A percentile compares a stretch with the other conserved stretches of the same genome.
Evolutionary conservation across 2,329 filamentous ascomycete species (phyloP).

Genomic region (Colletotrichum sp.): DNA sequence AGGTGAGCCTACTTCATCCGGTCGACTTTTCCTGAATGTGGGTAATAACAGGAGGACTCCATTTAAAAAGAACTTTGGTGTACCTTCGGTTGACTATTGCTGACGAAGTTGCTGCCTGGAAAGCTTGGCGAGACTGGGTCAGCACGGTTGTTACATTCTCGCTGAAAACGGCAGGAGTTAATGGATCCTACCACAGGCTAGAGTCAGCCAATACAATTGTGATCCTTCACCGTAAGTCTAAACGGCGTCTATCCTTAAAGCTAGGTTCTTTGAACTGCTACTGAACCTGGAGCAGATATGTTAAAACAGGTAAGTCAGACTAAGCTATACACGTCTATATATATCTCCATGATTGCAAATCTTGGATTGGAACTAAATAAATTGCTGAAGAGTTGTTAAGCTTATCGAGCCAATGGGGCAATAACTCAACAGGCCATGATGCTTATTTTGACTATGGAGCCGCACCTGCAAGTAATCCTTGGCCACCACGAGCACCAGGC

Average conservation of each 20-base stretch:
- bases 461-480: background rate
- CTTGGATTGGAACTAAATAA: background rate
- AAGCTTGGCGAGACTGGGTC: background rate
- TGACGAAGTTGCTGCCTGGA: background rate
- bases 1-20: background rate
- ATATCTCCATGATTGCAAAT: background rate
- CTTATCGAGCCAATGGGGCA: background rate
- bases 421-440: background rate
- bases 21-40: background rate
- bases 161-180: background rate
- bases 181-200: background rate
- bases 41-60: background rate
- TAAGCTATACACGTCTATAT: background rate
- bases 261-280: background rate
- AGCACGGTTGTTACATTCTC: background rate
- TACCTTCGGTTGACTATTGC: background rate
- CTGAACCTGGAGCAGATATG: background rate
- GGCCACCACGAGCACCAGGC: background rate
- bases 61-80: background rate
- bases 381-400: background rate
- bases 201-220: background rate
- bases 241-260: background rate
- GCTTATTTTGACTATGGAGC: background rate
- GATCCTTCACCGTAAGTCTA: background rate
- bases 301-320: background rate